phyloP scores from a whole-genome alignment of 495 filamentous ascomycete species.

The Halenospora varia region DNA sequence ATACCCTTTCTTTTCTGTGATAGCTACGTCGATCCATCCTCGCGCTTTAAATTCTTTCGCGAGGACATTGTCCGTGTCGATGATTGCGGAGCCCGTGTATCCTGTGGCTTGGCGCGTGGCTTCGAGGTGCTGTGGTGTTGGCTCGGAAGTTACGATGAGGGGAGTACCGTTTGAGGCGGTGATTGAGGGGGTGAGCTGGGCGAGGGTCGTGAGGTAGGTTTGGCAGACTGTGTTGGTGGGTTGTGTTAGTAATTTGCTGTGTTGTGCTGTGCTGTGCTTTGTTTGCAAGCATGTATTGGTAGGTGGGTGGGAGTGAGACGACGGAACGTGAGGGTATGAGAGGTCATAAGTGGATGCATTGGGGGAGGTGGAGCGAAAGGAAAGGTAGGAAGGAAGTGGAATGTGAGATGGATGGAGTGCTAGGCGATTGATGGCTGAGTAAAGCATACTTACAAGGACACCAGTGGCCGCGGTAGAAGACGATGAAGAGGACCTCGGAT shows the following conservation, averaged over 20 bases:
- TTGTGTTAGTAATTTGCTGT: too few species aligned
- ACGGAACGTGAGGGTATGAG: too few species aligned
- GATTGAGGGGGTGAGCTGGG: constrained; percentile 12
- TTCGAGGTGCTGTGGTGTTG: not conserved
- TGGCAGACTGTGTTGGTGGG: too few species aligned
- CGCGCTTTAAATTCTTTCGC: constrained; percentile 9
- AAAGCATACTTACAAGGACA: too few species aligned
- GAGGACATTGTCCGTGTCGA: constrained; percentile 14
- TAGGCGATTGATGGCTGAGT: not conserved
- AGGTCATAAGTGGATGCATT: too few species aligned
- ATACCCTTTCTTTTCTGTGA: constrained; percentile 24
- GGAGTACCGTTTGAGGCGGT: constrained; percentile 7
- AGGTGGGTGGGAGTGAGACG: too few species aligned
- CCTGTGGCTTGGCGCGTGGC: constrained; percentile 12
- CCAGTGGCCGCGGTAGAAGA: constrained; percentile 26
- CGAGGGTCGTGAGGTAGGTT: constrained; percentile 21
- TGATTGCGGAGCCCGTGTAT: constrained; percentile 14
- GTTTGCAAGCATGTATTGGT: too few species aligned
- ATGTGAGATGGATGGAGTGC: too few species aligned
- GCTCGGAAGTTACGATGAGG: constrained; percentile 22
- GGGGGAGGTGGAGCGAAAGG: too few species aligned
- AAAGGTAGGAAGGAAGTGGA: too few species aligned
- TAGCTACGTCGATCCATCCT: constrained; percentile 18
- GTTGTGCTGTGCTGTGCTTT: too few species aligned
- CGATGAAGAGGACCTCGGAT: constrained; percentile 12